phyloP scores from a whole-genome alignment of 2,329 filamentous ascomycete species.

The Aspergillus pseudotamarii region DNA sequence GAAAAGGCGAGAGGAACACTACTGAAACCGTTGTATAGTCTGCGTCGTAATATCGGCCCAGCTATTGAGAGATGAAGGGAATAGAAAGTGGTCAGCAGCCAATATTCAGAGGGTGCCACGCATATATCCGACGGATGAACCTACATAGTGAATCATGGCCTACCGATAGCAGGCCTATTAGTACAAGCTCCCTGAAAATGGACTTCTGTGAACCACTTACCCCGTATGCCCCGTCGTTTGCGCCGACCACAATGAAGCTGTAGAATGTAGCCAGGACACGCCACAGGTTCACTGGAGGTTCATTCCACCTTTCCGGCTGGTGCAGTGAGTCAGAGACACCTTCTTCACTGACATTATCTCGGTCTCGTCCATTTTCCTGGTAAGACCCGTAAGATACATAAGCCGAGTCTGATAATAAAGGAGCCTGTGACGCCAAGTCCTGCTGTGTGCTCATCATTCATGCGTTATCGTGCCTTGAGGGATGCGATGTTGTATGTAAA shows the following conservation, averaged over 20 bases:
- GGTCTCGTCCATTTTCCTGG: not conserved
- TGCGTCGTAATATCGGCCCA: conserved; percentile 48
- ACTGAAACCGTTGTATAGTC: conserved; percentile 47
- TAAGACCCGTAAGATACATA: not conserved
- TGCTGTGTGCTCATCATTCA: not conserved
- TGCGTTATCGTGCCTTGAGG: not conserved
- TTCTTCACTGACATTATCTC: not conserved
- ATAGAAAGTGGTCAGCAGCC: not conserved
- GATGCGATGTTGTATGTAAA: not conserved
- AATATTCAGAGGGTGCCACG: not conserved
- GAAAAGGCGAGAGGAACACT: conserved; percentile 52
- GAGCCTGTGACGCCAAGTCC: not conserved
- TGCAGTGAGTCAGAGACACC: conserved; percentile 23
- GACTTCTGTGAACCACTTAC: conserved; percentile 25
- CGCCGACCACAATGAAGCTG: conserved; percentile 58
- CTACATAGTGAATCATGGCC: conserved; percentile 53
- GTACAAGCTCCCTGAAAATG: not conserved
- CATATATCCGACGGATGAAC: conserved; percentile 11
- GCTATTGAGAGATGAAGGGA: conserved; percentile 27
- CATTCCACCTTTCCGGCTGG: conserved; percentile 17
- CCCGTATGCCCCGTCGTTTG: conserved; percentile 60
- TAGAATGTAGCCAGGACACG: conserved; percentile 56
- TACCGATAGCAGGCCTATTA: conserved; percentile 22
- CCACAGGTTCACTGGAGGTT: conserved; percentile 41
- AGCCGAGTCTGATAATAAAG: not conserved